Conservation (phyloP, 2,329 filamentous ascomycete genomes). For the Penicillium sp. region DNA sequence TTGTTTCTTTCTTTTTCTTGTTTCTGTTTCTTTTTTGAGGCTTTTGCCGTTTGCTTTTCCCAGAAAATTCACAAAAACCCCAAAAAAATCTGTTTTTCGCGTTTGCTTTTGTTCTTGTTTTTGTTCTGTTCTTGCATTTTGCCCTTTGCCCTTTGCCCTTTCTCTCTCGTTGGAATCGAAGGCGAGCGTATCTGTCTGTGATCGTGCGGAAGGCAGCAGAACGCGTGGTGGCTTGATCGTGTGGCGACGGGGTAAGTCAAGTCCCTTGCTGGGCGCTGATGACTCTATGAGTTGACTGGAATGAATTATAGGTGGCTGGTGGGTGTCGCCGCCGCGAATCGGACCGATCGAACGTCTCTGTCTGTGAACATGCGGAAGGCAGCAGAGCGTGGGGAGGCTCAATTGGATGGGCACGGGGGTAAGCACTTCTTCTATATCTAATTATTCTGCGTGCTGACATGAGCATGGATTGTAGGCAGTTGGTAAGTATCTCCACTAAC, state of each 20-base stretch:
- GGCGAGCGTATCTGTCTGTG: not conserved
- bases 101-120: too few relatives aligned
- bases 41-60: slow-evolving; percentile 5
- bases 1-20: not conserved
- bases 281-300: not conserved
- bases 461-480: not conserved
- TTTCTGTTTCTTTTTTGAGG: not conserved
- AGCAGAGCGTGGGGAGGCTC: not conserved
- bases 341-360: not conserved
- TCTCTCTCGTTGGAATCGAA: not conserved
- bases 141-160: not conserved
- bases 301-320: not conserved
- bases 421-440: not conserved
- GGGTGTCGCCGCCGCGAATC: not conserved
- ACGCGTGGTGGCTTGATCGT: not conserved
- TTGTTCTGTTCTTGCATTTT: not conserved
- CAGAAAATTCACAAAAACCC: too few relatives aligned
- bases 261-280: too few relatives aligned
- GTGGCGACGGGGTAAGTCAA: not conserved
- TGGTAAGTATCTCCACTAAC: not conserved
- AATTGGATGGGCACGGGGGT: not conserved
- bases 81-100: too few relatives aligned
- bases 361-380: not conserved
- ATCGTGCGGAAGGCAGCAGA: not conserved
- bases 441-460: not conserved